These are phyloP conservation scores for Sphagnum magellanicum DNA, from an alignment of 228 moss, liverwort and hornwort genomes.

Conservation along the genomic window DNA sequence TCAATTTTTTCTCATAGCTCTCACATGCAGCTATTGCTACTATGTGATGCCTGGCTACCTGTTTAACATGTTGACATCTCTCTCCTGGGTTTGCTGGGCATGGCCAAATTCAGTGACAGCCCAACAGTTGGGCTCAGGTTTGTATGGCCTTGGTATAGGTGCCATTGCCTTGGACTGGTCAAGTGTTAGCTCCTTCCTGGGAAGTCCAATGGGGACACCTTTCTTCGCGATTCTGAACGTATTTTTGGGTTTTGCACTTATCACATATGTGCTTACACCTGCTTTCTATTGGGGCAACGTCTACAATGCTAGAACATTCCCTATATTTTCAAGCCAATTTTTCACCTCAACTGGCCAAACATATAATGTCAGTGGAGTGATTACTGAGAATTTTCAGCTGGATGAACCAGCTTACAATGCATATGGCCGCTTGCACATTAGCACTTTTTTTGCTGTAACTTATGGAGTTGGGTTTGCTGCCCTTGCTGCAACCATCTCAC, in stretches of 20 bases:
- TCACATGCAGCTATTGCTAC: constrained; percentile 21
- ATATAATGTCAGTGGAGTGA: constrained; percentile 9
- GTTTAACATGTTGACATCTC: constrained; percentile 22
- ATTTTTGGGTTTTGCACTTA: constrained; percentile 13
- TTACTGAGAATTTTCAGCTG: constrained; percentile 13
- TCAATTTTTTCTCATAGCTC: constrained; percentile 23
- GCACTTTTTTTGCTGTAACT: constrained; percentile 17
- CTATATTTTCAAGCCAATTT: constrained; percentile 20
- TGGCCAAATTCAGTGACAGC: constrained; percentile 29
- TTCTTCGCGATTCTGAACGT: constrained; percentile 18
- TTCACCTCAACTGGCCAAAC: constrained; percentile 7
- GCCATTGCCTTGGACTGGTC: constrained; percentile 24
- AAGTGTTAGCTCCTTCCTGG: constrained; percentile 13
- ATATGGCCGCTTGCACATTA: constrained; percentile 18
- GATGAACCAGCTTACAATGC: constrained; percentile 18
- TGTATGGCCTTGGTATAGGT: constrained; percentile 16
- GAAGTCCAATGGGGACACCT: constrained; percentile 14
- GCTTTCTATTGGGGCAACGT: constrained; percentile 14
- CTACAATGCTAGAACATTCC: constrained; percentile 20
- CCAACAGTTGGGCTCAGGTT: constrained; percentile 27
- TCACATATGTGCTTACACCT: constrained; percentile 23
- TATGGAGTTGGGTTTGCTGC: constrained; percentile 23
- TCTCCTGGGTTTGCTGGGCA: constrained; percentile 40
- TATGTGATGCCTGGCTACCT: constrained; percentile 25
- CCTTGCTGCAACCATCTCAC: constrained; percentile 15